Evolutionary conservation across 768 basidiomycete genomes (phyloP), one percentile per base, ranked within the genome.

Genomic region (Leucocoprinus birnbaumii): DNA sequence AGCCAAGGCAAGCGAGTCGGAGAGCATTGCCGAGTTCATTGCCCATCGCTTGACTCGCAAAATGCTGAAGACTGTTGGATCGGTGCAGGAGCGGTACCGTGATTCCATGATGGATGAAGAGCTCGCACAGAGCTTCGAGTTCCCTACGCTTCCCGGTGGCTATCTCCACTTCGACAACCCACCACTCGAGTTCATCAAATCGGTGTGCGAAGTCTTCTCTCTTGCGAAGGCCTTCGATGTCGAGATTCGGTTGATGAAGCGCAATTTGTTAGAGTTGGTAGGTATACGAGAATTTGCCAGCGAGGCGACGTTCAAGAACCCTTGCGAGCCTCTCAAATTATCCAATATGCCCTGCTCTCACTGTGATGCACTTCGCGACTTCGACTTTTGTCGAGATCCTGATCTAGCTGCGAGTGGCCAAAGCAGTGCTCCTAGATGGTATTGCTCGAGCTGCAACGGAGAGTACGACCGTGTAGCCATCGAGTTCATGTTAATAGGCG

Each of bases 341-440:
- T 75, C 85, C 42, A 91, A 91, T 66, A 88, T 98, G 35, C 90
- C 95, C 26, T 98, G 96, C 66, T 84, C 82, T 40, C 82, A 86
- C 63, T 98, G 91, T 71, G 94, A 94, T 67, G 71, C 76, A 13
- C 78, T 94, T 57, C 83, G 89, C 2, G 94, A 96, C 67, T 91
- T 99, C 63, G 97, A 99, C 68, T 90, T 99, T 64, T 98, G 96
- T 66, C 84, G 96, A 14, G 96, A 98, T 70, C 79, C 85, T 10
- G 89, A 93, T 56, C 77, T 97, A 38, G 75, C 92, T 41, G 86
- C 91, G 9, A 74, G 74, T 59, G 71, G 77, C 62, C 59, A 71
- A 56, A 70, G 79, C 34, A 71, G 78, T 6, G 72, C 77, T 16
- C 74, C 79, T 5, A 82, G 79, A 53, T 94, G 90, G 92, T 65